phyloP scores from a whole-genome alignment of 352 stramenopile genomes.

The Phytopythium vexans region DNA sequence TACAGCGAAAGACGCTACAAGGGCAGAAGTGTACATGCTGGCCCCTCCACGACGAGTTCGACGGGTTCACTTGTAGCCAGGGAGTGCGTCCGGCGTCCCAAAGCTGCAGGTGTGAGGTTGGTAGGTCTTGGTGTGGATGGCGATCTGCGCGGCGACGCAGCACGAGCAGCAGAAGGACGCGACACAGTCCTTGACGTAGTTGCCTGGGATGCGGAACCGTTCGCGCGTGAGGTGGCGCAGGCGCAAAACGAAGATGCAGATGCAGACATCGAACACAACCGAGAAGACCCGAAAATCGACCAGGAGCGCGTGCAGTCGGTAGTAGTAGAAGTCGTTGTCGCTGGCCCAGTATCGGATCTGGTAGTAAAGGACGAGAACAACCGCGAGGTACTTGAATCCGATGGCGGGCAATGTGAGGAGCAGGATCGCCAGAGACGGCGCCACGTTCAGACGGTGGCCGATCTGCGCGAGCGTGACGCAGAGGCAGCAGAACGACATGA shows the following conservation, averaged over 20 bases:
- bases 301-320: no score
- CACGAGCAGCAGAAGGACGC: constrained; percentile 27
- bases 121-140: constrained; percentile 51
- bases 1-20: no score
- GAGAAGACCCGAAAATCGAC: no score
- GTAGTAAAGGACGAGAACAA: no score
- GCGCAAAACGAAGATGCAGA: constrained; percentile 10
- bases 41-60: no score
- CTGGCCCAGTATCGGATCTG: no score
- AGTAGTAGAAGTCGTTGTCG: no score
- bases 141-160: constrained; percentile 43
- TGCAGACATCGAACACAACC: no score
- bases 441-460: constrained; percentile 26
- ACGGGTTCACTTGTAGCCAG: constrained; percentile 15
- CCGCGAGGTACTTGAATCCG: no score
- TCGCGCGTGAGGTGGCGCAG: constrained; percentile 18
- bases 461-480: constrained; percentile 39
- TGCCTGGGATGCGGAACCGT: constrained; percentile 24
- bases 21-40: neutral
- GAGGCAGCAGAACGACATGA: constrained; percentile 38
- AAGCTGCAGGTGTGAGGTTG: constrained; percentile 42
- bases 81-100: constrained; percentile 28
- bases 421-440: constrained; percentile 22
- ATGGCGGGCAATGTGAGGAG: constrained; percentile 1
- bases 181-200: constrained; percentile 17